Evolutionary conservation across 2,329 filamentous ascomycete genomes (phyloP).

Genomic region (Diaporthe ampelina): DNA sequence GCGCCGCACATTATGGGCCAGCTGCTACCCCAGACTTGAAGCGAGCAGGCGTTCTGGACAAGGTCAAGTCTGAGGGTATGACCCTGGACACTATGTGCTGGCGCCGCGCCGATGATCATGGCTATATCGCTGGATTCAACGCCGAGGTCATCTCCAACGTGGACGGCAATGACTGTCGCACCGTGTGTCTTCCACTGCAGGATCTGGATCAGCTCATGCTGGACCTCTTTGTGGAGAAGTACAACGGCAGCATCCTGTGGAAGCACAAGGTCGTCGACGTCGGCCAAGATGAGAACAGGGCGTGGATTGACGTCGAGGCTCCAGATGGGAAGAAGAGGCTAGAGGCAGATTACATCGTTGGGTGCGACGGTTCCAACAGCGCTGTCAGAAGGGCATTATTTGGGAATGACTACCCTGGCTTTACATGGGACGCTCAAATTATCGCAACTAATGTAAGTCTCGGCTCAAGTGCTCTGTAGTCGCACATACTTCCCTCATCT

Average conservation of each 20-base stretch:
- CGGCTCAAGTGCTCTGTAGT: too few relatives aligned
- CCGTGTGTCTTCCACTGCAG: slow-evolving; percentile 58
- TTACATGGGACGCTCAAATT: slow-evolving; percentile 72
- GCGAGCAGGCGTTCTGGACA: slow-evolving; percentile 70
- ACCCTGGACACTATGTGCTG: slow-evolving; percentile 56
- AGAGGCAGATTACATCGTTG: slow-evolving; percentile 67
- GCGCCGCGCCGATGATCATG: slow-evolving; percentile 54
- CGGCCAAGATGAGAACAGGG: slow-evolving; percentile 60
- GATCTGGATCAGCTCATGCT: slow-evolving; percentile 60
- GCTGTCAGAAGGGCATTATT: slow-evolving; percentile 64
- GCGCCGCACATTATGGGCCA: slow-evolving; percentile 73
- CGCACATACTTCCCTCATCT: fast-evolving
- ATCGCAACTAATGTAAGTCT: slow-evolving; percentile 71
- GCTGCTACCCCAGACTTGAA: slow-evolving; percentile 70
- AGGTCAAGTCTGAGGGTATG: slow-evolving; percentile 55
- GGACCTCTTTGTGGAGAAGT: slow-evolving; percentile 53
- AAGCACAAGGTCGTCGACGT: slow-evolving; percentile 60
- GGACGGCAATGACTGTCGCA: slow-evolving; percentile 56
- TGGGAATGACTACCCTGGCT: slow-evolving; percentile 69
- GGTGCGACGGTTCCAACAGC: slow-evolving; percentile 69
- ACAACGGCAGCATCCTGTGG: slow-evolving; percentile 58
- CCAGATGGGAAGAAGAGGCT: slow-evolving; percentile 53
- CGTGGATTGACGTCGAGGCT: slow-evolving; percentile 61
- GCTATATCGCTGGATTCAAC: slow-evolving; percentile 55
- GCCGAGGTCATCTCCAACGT: slow-evolving; percentile 51